A percentile compares a stretch with the other conserved stretches of the same genome.
Conservation (phyloP, 169 alveolate genomes). For the Condylostoma magnum region DNA sequence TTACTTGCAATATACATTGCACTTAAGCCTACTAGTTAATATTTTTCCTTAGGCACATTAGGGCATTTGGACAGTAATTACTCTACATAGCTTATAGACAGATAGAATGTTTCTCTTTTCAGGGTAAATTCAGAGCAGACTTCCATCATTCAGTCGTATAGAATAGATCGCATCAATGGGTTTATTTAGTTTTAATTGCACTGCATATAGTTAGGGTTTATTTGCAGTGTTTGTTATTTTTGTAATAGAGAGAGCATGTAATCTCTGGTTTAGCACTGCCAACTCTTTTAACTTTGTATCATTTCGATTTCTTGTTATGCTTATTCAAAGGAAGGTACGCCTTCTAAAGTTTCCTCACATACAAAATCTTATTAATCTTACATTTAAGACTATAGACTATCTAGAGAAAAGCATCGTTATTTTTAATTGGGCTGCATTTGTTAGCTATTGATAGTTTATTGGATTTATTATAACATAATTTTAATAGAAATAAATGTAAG, state of each 20-base stretch:
- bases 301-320: no score
- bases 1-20: conserved; percentile 64
- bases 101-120: conserved; percentile 66
- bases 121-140: conserved; percentile 55
- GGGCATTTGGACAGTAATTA: conserved; percentile 32
- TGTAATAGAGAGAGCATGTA: not conserved
- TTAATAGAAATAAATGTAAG: no score
- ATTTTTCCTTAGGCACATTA: conserved; percentile 29
- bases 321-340: no score
- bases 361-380: no score
- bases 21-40: conserved; percentile 68
- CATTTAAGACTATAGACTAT: no score
- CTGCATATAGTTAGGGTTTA: not conserved
- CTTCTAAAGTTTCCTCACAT: no score
- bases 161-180: conserved; percentile 63
- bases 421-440: no score
- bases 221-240: not conserved
- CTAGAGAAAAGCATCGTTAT: no score
- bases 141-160: conserved; percentile 77
- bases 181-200: conserved; percentile 31
- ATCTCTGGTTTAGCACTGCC: no score
- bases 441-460: no score
- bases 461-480: no score
- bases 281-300: no score
- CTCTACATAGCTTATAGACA: conserved; percentile 57